Evolutionary conservation across 2,329 filamentous ascomycete genomes (phyloP).

Genomic region (Lachnellula suecica): DNA sequence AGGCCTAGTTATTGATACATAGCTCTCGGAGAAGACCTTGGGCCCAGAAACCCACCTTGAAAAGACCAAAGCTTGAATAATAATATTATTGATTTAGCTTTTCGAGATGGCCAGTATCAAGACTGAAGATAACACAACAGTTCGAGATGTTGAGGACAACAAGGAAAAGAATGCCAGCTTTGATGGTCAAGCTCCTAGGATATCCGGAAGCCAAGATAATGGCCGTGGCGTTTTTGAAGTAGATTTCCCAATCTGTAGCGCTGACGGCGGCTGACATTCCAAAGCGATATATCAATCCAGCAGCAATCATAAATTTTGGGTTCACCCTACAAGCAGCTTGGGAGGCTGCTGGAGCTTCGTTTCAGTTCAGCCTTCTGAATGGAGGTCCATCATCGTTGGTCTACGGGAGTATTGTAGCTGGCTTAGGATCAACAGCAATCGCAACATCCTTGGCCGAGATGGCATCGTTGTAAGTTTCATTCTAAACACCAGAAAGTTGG

Average conservation of each 20-base stretch:
- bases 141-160: slow-evolving; percentile 2
- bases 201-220: not conserved
- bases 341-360: slow-evolving; percentile 9
- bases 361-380: slow-evolving; percentile 12
- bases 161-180: slow-evolving; percentile 1
- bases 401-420: slow-evolving; percentile 10
- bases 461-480: slow-evolving; percentile 6
- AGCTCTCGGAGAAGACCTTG: not conserved
- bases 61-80: too few species aligned
- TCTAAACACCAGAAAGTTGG: too few species aligned
- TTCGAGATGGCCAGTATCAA: slow-evolving; percentile 3
- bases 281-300: slow-evolving; percentile 13
- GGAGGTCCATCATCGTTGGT: slow-evolving; percentile 15
- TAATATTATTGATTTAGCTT: not conserved
- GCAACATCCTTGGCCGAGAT: slow-evolving; percentile 16
- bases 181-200: not conserved
- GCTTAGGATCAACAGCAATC: slow-evolving; percentile 5
- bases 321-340: slow-evolving; percentile 14
- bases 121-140: not conserved
- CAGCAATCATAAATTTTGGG: slow-evolving; percentile 14
- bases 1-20: too few species aligned
- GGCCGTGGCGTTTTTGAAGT: slow-evolving; percentile 5
- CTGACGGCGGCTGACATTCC: not conserved
- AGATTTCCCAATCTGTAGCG: not conserved
- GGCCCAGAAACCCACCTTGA: not conserved